Conservation (phyloP, 106 monocot genomes). For the Acorus gramineus region DNA sequence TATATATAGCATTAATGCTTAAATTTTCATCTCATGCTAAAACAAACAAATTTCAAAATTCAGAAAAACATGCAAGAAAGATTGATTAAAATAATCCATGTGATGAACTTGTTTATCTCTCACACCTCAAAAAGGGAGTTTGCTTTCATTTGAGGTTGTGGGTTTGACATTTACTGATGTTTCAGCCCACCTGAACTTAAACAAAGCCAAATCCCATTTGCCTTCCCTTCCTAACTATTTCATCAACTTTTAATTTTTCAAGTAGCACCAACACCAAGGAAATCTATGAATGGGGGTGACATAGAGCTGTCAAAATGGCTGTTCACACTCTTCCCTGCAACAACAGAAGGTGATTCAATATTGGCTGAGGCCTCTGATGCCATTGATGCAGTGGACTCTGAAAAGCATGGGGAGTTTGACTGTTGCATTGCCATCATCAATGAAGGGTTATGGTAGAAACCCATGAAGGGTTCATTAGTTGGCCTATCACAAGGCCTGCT, state of each 20-base stretch:
- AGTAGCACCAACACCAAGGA: conserved; percentile 16
- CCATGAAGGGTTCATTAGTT: conserved; percentile 5
- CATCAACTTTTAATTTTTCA: background rate
- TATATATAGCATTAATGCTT: too few species aligned
- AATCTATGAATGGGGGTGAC: conserved; percentile 15
- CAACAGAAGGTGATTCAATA: conserved; percentile 11
- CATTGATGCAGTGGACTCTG: conserved; percentile 3
- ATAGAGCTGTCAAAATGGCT: background rate
- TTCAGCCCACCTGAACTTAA: too few species aligned
- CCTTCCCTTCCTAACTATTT: too few species aligned
- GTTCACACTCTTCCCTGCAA: conserved; percentile 8
- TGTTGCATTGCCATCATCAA: conserved; percentile 38
- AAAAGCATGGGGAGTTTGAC: background rate
- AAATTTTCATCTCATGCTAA: too few species aligned
- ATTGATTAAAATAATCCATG: too few species aligned
- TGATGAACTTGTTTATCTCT: too few species aligned
- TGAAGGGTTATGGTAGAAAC: conserved; percentile 20
- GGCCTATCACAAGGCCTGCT: conserved; percentile 1
- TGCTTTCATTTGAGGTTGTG: too few species aligned
- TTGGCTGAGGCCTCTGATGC: conserved; percentile 9
- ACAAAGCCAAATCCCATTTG: too few species aligned
- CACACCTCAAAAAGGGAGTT: too few species aligned
- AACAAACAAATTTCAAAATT: too few species aligned
- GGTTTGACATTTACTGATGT: too few species aligned
- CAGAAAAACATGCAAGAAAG: too few species aligned